Evolutionary conservation across 2,329 filamentous ascomycete genomes (phyloP), one percentile per base, ranked within the genome.

Genomic region (Aspergillus tubingensis): DNA sequence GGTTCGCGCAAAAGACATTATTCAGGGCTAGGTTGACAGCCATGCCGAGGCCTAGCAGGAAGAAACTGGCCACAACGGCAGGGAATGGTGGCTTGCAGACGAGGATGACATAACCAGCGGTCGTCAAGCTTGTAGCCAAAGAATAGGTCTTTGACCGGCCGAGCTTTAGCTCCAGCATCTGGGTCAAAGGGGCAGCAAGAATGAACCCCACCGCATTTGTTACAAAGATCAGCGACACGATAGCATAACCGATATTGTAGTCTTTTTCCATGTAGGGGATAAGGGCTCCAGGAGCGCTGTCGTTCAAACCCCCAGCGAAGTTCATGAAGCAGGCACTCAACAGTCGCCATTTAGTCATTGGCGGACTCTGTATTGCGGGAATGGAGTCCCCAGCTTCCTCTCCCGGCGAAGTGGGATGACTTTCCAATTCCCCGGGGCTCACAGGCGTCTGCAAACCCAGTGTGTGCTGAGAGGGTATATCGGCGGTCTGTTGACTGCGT

Each of bases 191-290:
- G 1, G 91, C 91, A 1, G 89, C 88, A 11, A 83, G 74, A 69
- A 96, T 87, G 77, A 92, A 96, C 15, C 91, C 91, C 4, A 88
- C 65, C 0, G 91, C 91, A 67, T 91, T 91, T 48, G 88, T 85
- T 30, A 95, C 84, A 78, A 95, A 96, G 69, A 96, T 91, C 39
- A 94, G 80, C 2, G 91, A 94, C 2, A 95, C 90, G 8, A 91
- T 77, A 2, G 87, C 89, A 72, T 95, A 94, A 44, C 88, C 88
- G 58, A 95, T 91, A 60, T 82, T 66, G 70, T 94, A 96, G 68
- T 90, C 85, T 73, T 78, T 81, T 72, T 94, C 90, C 74, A 96
- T 90, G 70, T 92, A 92, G 0, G 91, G 91, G 66, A 96, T 90
- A 59, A 95, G 71, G 10, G 91, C 90, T 70, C 91, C 91, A 1